Conservation (phyloP, 2,329 filamentous ascomycete genomes). For the Ampelomyces quisqualis region DNA sequence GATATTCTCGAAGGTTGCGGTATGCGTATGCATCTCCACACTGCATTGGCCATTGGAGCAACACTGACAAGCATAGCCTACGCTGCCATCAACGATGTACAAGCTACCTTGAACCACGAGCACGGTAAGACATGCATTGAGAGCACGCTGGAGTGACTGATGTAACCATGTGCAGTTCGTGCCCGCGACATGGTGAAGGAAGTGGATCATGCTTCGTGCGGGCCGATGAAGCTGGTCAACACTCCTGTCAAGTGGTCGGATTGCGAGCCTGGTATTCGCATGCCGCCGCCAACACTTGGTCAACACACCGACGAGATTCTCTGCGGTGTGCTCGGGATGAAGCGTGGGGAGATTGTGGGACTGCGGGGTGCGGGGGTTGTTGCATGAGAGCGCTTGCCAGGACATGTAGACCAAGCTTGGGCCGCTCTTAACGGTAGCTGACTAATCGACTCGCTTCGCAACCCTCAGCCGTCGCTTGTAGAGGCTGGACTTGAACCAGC, state of each 20-base stretch:
- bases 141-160: too few relatives aligned
- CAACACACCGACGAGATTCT: conserved; percentile 45
- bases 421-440: too few relatives aligned
- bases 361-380: conserved; percentile 40
- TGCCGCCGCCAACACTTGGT: conserved; percentile 75
- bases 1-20: conserved; percentile 83
- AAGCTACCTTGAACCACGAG: conserved; percentile 76
- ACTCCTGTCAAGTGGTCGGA: conserved; percentile 94
- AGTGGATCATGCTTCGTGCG: conserved; percentile 79
- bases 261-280: conserved; percentile 72
- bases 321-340: conserved; percentile 34
- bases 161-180: conserved; percentile 49
- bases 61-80: conserved; percentile 57
- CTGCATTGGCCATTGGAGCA: not conserved
- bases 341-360: conserved; percentile 31
- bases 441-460: too few relatives aligned
- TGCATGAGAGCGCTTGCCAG: conserved; percentile 25
- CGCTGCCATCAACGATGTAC: conserved; percentile 90
- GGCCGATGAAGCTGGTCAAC: conserved; percentile 85
- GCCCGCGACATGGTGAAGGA: conserved; percentile 89
- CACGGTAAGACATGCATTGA: too few relatives aligned
- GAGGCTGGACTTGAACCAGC: too few relatives aligned
- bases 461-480: too few relatives aligned
- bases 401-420: too few relatives aligned
- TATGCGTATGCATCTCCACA: conserved; percentile 59